A percentile compares a stretch with the other conserved stretches of the same genome.
phyloP scores from a whole-genome alignment of 176 grass and related monocot genomes.

The Pontederia paniculata region DNA sequence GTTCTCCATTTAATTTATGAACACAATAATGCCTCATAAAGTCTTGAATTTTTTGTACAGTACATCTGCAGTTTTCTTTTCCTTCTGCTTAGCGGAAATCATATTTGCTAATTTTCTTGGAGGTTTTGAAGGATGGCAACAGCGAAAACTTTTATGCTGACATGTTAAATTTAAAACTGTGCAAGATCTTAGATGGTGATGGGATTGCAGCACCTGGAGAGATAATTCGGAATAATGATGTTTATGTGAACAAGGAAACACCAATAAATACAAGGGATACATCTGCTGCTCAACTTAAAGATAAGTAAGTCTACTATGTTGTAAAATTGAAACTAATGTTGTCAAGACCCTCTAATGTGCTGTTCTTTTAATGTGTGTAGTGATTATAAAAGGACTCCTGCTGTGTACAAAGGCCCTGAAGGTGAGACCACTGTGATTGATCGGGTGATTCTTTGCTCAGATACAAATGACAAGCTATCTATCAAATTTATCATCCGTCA shows the following conservation, averaged over 20 bases:
- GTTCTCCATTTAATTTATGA: too few relatives aligned
- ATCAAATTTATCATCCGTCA: slow-evolving; percentile 96
- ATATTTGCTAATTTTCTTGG: too few relatives aligned
- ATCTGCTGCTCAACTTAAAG: slow-evolving; percentile 16
- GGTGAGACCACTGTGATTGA: slow-evolving; percentile 91
- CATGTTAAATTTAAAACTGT: slow-evolving; percentile 13
- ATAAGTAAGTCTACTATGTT: slow-evolving; percentile 21
- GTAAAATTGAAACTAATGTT: background rate
- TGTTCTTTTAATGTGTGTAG: slow-evolving; percentile 18
- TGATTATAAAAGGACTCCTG: slow-evolving; percentile 43
- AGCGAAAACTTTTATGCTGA: too few relatives aligned
- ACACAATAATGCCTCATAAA: too few relatives aligned
- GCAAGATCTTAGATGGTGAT: slow-evolving; percentile 68
- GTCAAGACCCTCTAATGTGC: background rate
- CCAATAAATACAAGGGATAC: slow-evolving; percentile 20
- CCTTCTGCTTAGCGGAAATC: too few relatives aligned
- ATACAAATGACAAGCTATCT: slow-evolving; percentile 67
- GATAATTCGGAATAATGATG: slow-evolving; percentile 89
- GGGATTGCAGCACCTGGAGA: slow-evolving; percentile 79
- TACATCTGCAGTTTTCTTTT: too few relatives aligned
- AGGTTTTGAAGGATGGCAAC: too few relatives aligned
- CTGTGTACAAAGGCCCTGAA: slow-evolving; percentile 74
- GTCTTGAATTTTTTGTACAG: too few relatives aligned
- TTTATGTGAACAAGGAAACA: slow-evolving; percentile 69
- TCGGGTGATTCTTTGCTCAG: slow-evolving; percentile 72